A percentile compares a stretch with the other conserved stretches of the same genome.
phyloP scores from a whole-genome alignment of 176 grass and related monocot genomes.

The Phyllostachys edulis region DNA sequence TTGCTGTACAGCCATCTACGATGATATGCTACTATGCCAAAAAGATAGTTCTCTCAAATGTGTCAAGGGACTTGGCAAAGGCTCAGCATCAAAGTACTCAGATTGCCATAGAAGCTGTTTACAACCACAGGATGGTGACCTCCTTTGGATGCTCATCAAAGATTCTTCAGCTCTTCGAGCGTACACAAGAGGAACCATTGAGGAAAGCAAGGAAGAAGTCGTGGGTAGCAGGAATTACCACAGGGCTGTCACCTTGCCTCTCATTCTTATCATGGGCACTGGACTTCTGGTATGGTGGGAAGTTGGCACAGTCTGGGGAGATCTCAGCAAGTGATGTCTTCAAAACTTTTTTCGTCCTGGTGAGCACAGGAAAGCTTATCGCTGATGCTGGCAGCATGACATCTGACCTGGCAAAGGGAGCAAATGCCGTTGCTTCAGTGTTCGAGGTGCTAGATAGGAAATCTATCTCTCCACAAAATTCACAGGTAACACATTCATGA shows the following conservation, averaged over 20 bases:
- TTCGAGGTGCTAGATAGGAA: slow-evolving; percentile 96
- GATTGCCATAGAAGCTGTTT: slow-evolving; percentile 93
- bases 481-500: slow-evolving; percentile 46
- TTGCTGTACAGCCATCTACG: slow-evolving; percentile 88
- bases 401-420: slow-evolving; percentile 91
- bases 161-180: slow-evolving; percentile 79
- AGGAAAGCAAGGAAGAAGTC: slow-evolving; percentile 80
- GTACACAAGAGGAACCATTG: slow-evolving; percentile 81
- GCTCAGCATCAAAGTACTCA: slow-evolving; percentile 92
- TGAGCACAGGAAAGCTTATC: slow-evolving; percentile 96
- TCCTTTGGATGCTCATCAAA: slow-evolving; percentile 80
- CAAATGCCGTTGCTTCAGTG: slow-evolving; percentile 88
- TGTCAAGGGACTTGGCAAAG: slow-evolving; percentile 82
- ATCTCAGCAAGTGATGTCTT: slow-evolving; percentile 90
- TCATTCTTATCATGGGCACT: slow-evolving; percentile 93
- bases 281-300: slow-evolving; percentile 99
- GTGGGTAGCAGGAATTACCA: slow-evolving; percentile 90
- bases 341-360: slow-evolving; percentile 98
- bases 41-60: slow-evolving; percentile 89
- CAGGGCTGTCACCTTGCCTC: slow-evolving; percentile 85
- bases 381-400: slow-evolving; percentile 99
- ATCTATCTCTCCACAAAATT: slow-evolving; percentile 63
- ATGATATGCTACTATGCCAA: slow-evolving; percentile 91
- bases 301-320: slow-evolving; percentile 72
- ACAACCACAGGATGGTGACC: slow-evolving; percentile 98